Base-by-base conservation (phyloP, 495 filamentous ascomycete genomes). In the Chaetomidium leptoderma region DNA sequence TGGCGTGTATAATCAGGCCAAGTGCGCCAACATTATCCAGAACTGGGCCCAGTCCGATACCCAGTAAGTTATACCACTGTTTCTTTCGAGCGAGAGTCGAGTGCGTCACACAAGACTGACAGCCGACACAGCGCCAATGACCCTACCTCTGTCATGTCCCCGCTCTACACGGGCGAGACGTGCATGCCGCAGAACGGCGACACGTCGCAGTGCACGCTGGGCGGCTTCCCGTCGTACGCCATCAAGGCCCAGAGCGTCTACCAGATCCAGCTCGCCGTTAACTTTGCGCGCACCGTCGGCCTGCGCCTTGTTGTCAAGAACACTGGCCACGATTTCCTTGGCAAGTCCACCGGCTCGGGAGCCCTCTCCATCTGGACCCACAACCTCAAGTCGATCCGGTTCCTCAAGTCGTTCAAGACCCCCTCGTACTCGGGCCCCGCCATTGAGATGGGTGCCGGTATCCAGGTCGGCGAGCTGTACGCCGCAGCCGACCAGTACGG, bases 241-340 rank as follows among this genome's bases (percentile, higher is more conserved):
- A 78, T 87, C 29, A 83, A 83, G 47, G 81, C 77, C 9, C 76
- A 63, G 46, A 78, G 62, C 14, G 76, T 80, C 36, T 72, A 73
- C 51, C 76, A 89, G 55, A 69, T 86, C 23, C 79, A 81, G 58
- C 69, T 76, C 6, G 78, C 80, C 1, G 76, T 88, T 24, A 81
- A 82, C 64, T 86, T 85, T 71, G 84, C 84, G 2, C 74, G 78
- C 27, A 79, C 85, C 27, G 69, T 71, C 27, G 77, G 78, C 29
- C 63, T 88, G 4, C 74, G 84, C 30, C 70, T 89, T 11, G 72
- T 83, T 0, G 75, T 87, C 58, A 86, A 86, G 32, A 86, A 85
- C 59, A 89, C 85, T 1, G 85, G 86, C 27, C 85, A 89, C 59
- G 83, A 86, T 63, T 85, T 81, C 70, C 71, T 69, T 33, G 83